Evolutionary conservation across 1,284 basidiomycete genomes (phyloP), one percentile per base, ranked within the genome.

Genomic region (Sphagnurus paluster): DNA sequence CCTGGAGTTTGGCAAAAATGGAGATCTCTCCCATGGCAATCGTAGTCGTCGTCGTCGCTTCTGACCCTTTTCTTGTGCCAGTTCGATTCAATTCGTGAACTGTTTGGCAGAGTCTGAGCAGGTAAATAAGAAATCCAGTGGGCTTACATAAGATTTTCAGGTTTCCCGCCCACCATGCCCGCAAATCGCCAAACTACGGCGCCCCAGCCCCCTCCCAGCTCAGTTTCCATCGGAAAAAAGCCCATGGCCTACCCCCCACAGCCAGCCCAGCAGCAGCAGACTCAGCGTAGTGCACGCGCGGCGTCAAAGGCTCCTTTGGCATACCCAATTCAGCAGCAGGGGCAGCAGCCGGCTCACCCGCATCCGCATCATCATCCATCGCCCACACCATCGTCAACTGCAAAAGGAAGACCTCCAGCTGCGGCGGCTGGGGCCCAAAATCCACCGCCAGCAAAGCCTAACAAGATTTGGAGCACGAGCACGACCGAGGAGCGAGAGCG

Each of bases 401-500:
- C 80, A 47, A 54, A 68, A 64, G 49, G 50, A 52, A 48, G 59
- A 58, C 37, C 66, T 39, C 46, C 54, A 39, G 43, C 46, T 25
- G 41, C 42, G 2, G 53, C 33, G 32, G 56, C 56, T 33, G 50
- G 57, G 35, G 56, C 55, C 26, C 58, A 60, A 49, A 66, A 61
- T 57, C 59, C 65, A 17, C 63, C 62, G 48, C 43, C 51, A 55
- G 77, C 54, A 79, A 66, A 58, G 74, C 71, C 58, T n/a, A 80
- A 70, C 67, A 87, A 90, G 79, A 88, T 93, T 59, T 93, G 93
- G 87, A 91, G 86, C 61, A 94, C 91, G 51, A 91, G 83, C 63
- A 87, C 89, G 35, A 82, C 80, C 8, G 91, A 97, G 66, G 96
- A 99, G 70, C 82, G 97, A 21, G 94, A 98, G 66, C 84, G 91